Evolutionary conservation across 1,284 basidiomycete species (phyloP), one percentile per base, ranked within the genome.

Genomic region (Mycosarcoma mackinlayi): DNA sequence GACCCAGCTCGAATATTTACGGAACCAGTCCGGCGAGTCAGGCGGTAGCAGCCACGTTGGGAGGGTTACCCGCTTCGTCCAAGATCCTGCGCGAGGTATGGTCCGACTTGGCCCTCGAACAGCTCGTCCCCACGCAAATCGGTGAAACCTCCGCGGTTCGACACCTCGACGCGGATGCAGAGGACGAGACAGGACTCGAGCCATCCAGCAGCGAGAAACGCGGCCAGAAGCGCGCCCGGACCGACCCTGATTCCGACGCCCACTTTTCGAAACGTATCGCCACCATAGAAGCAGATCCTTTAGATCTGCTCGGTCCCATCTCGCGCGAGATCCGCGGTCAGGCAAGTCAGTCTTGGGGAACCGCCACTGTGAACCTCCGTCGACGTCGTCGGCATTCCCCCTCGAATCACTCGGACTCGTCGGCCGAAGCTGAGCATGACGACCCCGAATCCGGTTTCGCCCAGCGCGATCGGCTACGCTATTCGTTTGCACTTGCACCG

Each of bases 91-190:
- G 33, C 33, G 73, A 73, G 40, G 68, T 78, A 1, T 78, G 77
- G 77, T 56, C 73, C 9, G 77, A 78, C 42, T 39, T 78, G n/a
- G 75, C 67, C 23, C 63, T 78, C 1, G 77, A 78, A 35, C 56
- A 64, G 51, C 53, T 78, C 0, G 49, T 76, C 3, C 76, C 76
- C 4, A 34, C 30, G 9, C 31, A 37, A 4, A 16, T 71, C 5
- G 68, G 62, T 4, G 46, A 47, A 5, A 62, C 68, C 5, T 62
- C 68, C 6, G 68, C 62, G 0, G 35, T 55, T 3, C 58, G 59
- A 2, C 62, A 61, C 21, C 46, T 62, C 44, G 33, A 41, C 33
- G 4, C 21, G 3, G 49, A 27, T 16, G 28, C 23, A 11, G 16
- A 19, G 8, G 48, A 35, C 13, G 45, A 49, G 1, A 44, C 21